Percentiles rank a stretch among this genome's conserved stretches.
Evolutionary conservation across 2,329 filamentous ascomycete genomes (phyloP).

Genomic region (Diaporthe nobilis): DNA sequence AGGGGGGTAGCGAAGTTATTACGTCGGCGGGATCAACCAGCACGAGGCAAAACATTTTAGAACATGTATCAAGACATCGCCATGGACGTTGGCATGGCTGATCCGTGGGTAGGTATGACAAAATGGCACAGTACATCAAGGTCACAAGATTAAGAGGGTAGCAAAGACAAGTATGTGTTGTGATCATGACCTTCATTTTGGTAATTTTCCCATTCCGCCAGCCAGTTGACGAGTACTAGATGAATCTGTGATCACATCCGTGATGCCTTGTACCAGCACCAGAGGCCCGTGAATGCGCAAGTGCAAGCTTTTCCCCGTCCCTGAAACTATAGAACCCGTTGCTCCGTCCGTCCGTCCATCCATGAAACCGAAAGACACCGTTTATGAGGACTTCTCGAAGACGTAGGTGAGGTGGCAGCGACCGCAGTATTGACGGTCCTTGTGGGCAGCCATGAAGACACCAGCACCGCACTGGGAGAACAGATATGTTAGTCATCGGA

Average conservation of each 20-base stretch:
- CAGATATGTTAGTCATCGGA: slow-evolving; percentile 51
- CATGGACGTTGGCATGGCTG: not conserved
- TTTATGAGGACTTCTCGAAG: slow-evolving; percentile 75
- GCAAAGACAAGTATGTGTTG: not conserved
- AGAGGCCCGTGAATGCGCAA: slow-evolving; percentile 31
- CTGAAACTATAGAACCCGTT: slow-evolving; percentile 34
- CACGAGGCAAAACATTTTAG: not conserved
- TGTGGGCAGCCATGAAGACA: slow-evolving; percentile 99
- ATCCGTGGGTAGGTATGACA: not conserved
- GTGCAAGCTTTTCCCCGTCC: slow-evolving; percentile 38
- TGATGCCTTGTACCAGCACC: slow-evolving; percentile 13
- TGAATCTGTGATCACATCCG: slow-evolving; percentile 35
- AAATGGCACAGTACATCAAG: fast-evolving
- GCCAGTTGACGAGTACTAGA: slow-evolving; percentile 37
- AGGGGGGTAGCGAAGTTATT: not conserved
- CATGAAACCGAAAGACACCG: slow-evolving; percentile 39
- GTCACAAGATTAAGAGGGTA: not conserved
- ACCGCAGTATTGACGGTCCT: slow-evolving; percentile 98
- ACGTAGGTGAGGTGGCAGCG: slow-evolving; percentile 82
- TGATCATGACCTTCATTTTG: slow-evolving; percentile 39
- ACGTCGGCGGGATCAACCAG: not conserved
- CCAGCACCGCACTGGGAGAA: slow-evolving; percentile 89
- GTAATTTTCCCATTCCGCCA: slow-evolving; percentile 35
- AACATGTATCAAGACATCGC: not conserved
- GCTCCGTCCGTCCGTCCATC: slow-evolving; percentile 42